Conservation (phyloP, 2,329 filamentous ascomycete genomes). For the Teratosphaeria viscida region DNA sequence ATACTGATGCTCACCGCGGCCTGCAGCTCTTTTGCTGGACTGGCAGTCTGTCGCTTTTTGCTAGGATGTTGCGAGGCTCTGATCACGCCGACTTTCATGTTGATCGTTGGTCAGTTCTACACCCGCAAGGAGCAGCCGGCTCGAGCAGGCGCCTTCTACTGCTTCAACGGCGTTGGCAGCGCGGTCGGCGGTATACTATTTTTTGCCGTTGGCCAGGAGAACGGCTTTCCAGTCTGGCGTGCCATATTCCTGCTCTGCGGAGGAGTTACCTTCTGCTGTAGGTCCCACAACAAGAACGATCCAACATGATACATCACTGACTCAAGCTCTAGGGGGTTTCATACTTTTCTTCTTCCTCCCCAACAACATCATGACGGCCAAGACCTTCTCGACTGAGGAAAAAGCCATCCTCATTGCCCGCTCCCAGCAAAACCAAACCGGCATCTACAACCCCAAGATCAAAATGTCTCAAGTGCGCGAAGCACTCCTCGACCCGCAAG, state of each 20-base stretch:
- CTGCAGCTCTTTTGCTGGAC: slow-evolving; percentile 41
- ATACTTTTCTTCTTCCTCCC: slow-evolving; percentile 55
- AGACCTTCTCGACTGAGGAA: slow-evolving; percentile 52
- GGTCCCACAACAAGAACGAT: slow-evolving; percentile 28
- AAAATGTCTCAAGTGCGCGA: slow-evolving; percentile 34
- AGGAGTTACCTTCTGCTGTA: slow-evolving; percentile 42
- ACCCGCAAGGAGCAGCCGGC: slow-evolving; percentile 4
- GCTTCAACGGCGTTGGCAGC: slow-evolving; percentile 67
- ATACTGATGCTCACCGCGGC: slow-evolving; percentile 28
- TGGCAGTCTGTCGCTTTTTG: slow-evolving; percentile 41
- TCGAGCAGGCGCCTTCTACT: slow-evolving; percentile 35
- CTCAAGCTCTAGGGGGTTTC: slow-evolving; percentile 33
- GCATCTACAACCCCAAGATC: slow-evolving; percentile 22
- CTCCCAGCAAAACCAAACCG: slow-evolving; percentile 35
- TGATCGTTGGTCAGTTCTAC: slow-evolving; percentile 20
- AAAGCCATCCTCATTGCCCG: slow-evolving; percentile 38
- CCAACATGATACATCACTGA: background rate
- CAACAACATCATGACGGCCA: slow-evolving; percentile 60
- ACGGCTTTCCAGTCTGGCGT: slow-evolving; percentile 26
- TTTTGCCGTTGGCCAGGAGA: slow-evolving; percentile 34
- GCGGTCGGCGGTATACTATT: slow-evolving; percentile 60
- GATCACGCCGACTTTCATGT: slow-evolving; percentile 29
- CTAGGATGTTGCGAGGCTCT: slow-evolving; percentile 48
- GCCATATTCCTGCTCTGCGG: slow-evolving; percentile 59
- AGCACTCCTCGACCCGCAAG: slow-evolving; percentile 45